Base-by-base conservation (phyloP, 1,139 yeast genomes). In the Meyerozyma smithsonii region DNA sequence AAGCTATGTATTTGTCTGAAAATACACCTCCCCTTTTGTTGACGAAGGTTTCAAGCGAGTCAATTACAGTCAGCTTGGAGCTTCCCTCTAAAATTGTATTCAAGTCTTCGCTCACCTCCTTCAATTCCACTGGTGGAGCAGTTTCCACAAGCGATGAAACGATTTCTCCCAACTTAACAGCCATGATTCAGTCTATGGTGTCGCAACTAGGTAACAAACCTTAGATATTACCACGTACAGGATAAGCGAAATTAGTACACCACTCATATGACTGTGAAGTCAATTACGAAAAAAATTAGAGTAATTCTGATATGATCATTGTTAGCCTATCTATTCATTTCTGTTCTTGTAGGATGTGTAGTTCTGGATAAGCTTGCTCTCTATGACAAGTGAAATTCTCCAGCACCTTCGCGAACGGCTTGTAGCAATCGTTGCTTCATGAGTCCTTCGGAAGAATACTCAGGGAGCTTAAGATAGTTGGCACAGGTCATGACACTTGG, bases 401-500 rank as follows among this genome's bases (percentile, higher is more conserved):
- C 94, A 1, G 92, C 84, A 21, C 98, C 98, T 52, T 90, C 97
- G 18, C 69, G 69, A 51, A 89, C 78, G 0, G 98, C 97, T 44
- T 79, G 84, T 18, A 64, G 45, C 10, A 92, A 61, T 42, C 83
- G 71, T 32, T 68, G 56, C 42, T 61, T 67, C 81, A 92, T 73
- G 1, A 86, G 62, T 23, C 69, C 79, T 45, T 71, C 72, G 21
- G 77, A 66, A 2, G 88, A 74, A 56, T 92, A 92, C 46, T 84
- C 78, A 2, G 98, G 98, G 21, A 92, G 65, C 59, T 92, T 92
- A 48, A 92, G 72, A 56, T 92, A 92, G 58, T 92, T 92, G 5
- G 95, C 97, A 67, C 98, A 92, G 0, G 98, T 92, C 98, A 92
- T 92, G 3, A 92, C 98, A 63, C 96, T 88, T 2, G 98, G 98